These are phyloP conservation scores for Cytospora paraplurivora DNA, from an alignment of 2,329 filamentous ascomycete genomes.

Conservation along the genomic window DNA sequence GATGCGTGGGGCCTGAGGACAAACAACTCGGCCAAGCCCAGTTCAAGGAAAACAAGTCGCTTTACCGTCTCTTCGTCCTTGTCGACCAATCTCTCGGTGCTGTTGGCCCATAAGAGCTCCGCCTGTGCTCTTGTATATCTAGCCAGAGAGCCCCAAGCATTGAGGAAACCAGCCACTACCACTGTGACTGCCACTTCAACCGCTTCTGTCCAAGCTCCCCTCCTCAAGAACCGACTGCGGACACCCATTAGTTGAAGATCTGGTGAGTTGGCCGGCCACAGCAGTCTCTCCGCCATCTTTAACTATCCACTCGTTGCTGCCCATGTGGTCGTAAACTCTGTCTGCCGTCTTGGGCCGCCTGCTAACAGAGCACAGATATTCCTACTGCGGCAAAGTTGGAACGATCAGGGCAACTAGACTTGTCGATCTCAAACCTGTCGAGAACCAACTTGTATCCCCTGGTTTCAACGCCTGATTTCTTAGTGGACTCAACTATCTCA, in stretches of 20 bases:
- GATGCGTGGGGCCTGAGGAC: slow-evolving; percentile 9
- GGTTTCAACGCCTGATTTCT: slow-evolving; percentile 18
- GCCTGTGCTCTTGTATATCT: slow-evolving; percentile 15
- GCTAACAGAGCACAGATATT: not conserved
- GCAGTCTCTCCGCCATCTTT: slow-evolving; percentile 6
- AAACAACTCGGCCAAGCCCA: slow-evolving; percentile 10
- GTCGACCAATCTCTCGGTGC: not conserved
- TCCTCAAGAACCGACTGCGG: slow-evolving; percentile 1
- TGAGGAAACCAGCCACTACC: not conserved
- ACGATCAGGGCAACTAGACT: slow-evolving; percentile 12
- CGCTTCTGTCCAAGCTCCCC: not conserved
- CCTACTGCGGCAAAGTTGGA: not conserved
- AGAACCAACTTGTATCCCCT: slow-evolving; percentile 8
- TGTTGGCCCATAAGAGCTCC: slow-evolving; percentile 5
- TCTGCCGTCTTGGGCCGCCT: slow-evolving; percentile 10
- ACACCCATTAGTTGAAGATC: not conserved
- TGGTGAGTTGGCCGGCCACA: slow-evolving; percentile 6
- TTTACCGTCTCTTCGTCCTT: not conserved
- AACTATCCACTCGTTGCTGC: slow-evolving; percentile 3
- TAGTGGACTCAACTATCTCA: slow-evolving; percentile 19
- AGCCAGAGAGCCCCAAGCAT: not conserved
- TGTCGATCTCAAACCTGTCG: slow-evolving; percentile 19
- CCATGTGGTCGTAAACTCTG: slow-evolving; percentile 2
- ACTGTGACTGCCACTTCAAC: not conserved
- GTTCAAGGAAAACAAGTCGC: slow-evolving; percentile 1